Base-by-base conservation (phyloP, 352 stramenopile species). In the Phytopythium mirpurense region DNA sequence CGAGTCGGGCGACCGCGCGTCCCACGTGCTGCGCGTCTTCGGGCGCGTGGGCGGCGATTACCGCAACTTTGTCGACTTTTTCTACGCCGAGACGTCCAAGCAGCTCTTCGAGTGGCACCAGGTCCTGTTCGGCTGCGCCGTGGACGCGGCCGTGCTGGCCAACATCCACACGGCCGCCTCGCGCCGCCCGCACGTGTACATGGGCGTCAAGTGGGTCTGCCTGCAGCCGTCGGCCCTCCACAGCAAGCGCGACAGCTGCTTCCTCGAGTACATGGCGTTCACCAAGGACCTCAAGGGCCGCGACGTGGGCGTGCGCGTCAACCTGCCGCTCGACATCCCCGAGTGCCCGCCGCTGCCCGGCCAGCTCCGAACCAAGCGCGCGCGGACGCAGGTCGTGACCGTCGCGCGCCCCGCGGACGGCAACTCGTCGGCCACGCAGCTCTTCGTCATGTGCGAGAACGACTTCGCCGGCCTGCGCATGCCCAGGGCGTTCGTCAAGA, bases 151-250 rank as follows among this genome's bases (percentile, higher is more conserved):
- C 32, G 70, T 92, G 40, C 50, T 92, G 14, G 59, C 69, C 44
- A 92, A 80, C 41, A 78, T 90, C 54, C 68, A 87, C 54, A 86
- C 76, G 5, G 67, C 68, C n/a, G 48, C 45, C 3, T 70, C 59
- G 24, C 57, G 58, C 35, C 62, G 72, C 35, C 55, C 70, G 21
- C 60, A 80, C 43, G 26, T 73, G 56, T 92, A 92, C 56, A 62
- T 92, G 34, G 81, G 81, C 21, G 82, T 88, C 65, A 92, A 92
- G 46, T 92, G 81, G 81, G 65, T 68, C 29, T 86, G 75, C 47
- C 57, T 87, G 36, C 69, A 76, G 55, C 67, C 72, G n/a, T 75
- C 76, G 23, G 54, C 78, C 34, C 66, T 88, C 19, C 57, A 76
- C 23, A 72, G 72, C 54, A 87, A 86, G 63, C 67, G 73, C 29